Base-by-base conservation (phyloP, 2,329 filamentous ascomycete species). In the Bipolaris bicolor region DNA sequence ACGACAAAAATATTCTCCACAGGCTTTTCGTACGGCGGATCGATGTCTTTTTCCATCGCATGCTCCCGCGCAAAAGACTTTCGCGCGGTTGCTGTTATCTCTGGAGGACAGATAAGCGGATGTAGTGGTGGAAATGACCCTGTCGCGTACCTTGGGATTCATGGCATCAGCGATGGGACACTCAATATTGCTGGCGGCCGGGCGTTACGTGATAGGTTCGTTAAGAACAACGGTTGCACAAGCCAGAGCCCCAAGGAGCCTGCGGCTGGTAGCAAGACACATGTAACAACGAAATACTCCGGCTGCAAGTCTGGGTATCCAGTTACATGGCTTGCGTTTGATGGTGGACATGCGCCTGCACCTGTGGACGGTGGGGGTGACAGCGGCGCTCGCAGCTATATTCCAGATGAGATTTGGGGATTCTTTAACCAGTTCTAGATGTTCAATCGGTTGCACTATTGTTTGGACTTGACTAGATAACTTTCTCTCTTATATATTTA, bases 11-110 rank as follows among this genome's bases (percentile, higher is more conserved):
- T 76, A 56, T 82, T 80, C 62, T 68, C 77, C 34, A 80, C 77
- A 1, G 79, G 78, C 10, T 81, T 78, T 68, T 78, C 76, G 58
- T 80, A 79, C 60, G 78, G 79, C 33, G 78, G 74, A 41, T 72
- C 74, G 29, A 80, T 81, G 76, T 74, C 71, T 1, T 78, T 72
- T 61, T 70, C 76, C 0, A 65, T 80, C 16, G 78, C 79, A 7
- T 81, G 79, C 58, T 72, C 78, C 1, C 74, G 77, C 10, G 71
- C 78, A 6, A 64, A 68, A 29, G 66, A 67, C 41, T 75, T 81
- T 65, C 71, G 74, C 33, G 79, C 77, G 39, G 75, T 81, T n/a
- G 73, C 75, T 39, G 59, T 63, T 5, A 58, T 65, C 34, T 64
- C 61, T n/a, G 64, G 63, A 39, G 63, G 54, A 1, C 48, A 51